Evolutionary conservation across 2,329 filamentous ascomycete species (phyloP).

Genomic region (Byssothecium circinans): DNA sequence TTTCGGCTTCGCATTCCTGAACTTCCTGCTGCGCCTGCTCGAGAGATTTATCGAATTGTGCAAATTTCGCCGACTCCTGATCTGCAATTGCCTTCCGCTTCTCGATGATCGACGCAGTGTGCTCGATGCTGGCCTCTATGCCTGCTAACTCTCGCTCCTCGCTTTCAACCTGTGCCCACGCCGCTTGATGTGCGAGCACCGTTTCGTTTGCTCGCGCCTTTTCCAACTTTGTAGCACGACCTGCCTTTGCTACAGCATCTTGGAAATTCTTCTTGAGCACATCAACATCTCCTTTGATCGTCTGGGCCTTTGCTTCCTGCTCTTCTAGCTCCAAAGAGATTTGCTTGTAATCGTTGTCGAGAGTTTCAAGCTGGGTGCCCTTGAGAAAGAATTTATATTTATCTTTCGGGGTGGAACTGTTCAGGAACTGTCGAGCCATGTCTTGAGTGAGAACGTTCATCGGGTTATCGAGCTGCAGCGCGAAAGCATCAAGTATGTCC

Average conservation of each 20-base stretch:
- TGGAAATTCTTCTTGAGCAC: conserved; percentile 61
- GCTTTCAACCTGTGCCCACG: conserved; percentile 85
- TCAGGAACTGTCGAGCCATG: conserved; percentile 89
- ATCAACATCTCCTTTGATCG: conserved; percentile 65
- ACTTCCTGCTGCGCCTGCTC: conserved; percentile 41
- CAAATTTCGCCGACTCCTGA: conserved; percentile 46
- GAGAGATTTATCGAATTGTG: conserved; percentile 46
- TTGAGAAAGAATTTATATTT: conserved; percentile 98
- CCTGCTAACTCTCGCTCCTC: conserved; percentile 59
- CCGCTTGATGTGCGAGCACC: conserved; percentile 66
- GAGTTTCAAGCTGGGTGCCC: conserved; percentile 87
- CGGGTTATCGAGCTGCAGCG: conserved; percentile 92
- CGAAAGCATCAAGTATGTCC: conserved; percentile 90
- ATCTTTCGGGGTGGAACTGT: conserved; percentile 74
- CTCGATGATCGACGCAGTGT: conserved; percentile 52
- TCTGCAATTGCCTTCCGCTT: conserved; percentile 51
- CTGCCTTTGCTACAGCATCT: conserved; percentile 65
- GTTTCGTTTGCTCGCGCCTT: conserved; percentile 64
- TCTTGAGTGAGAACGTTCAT: conserved; percentile 96
- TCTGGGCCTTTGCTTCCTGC: conserved; percentile 65
- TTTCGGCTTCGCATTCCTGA: conserved; percentile 36
- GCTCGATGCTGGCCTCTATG: conserved; percentile 29
- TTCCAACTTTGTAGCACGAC: conserved; percentile 67
- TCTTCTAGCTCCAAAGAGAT: conserved; percentile 77
- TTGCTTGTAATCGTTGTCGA: conserved; percentile 87